Base-by-base conservation (phyloP, 768 basidiomycete species). In the Lepiota venenata region DNA sequence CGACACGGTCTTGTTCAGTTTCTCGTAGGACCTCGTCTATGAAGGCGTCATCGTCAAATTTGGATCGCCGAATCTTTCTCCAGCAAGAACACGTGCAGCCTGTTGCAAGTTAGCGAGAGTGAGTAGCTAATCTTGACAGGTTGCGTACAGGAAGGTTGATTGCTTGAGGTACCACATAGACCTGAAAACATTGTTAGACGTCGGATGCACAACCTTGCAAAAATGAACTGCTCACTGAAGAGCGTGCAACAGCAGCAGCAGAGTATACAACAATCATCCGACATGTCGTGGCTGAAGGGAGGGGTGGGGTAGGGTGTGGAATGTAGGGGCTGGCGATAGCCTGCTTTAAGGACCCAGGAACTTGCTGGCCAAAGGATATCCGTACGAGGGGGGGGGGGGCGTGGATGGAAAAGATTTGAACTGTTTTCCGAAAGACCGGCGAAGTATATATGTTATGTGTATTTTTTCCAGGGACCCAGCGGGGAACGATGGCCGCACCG, bases 191-290 rank as follows among this genome's bases (percentile, higher is more conserved):
- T 29, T 8, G 39, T 47, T 29, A 46, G 45, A 11, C 4, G 37
- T 15, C 22, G 15, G 4, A 27, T 18, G 8, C 9, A 20, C 9
- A 7, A n/a, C 10, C 15, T 44, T 27, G 37, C 18, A 14, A 16
- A 11, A 40, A 37, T 27, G 14, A 27, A 39, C 12, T 6, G 39
- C 52, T 29, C 25, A 54, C 52, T 47, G 10, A 41, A 29, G 32
- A 54, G 45, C 9, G 45, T 16, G 27, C 52, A 54, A 21, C 45
- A 54, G 32, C 52, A 54, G 22, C 43, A 54, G 21, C 20, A 54
- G 25, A 54, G 3, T 27, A 47, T 27, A 27, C 52, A 54, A 47
- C 52, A 54, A 32, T 54, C 52, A 18, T 54, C 52, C 14, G 52
- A 46, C 52, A 54, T 54, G 3, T 22, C 35, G 10, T 32, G n/a